Base-by-base conservation (phyloP, 371 early-diverging fungal genomes). In the Haplosporangium sp. region DNA sequence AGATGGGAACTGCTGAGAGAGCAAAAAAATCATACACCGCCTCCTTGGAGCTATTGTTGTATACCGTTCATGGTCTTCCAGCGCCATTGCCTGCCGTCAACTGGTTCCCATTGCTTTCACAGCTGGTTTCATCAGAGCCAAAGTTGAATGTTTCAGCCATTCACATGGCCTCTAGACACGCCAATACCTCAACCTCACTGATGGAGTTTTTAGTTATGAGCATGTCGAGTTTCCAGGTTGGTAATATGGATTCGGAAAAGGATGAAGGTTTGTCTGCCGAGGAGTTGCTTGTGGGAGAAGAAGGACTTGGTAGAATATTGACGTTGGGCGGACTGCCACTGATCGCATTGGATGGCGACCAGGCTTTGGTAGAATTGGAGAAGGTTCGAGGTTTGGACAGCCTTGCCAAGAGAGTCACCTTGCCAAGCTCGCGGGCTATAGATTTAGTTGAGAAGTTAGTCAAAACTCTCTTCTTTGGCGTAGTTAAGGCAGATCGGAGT, bases 31-130 rank as follows among this genome's bases (percentile, higher is more conserved):
- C 61, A 4, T 71, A 69, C 42, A 19, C 44, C 2, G 27, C 64
- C 2, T 53, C 72, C 11, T 59, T 68, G n/a, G 75, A 81, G 35
- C 17, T 75, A 42, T 52, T 81, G 11, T 40, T 81, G n/a, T 74
- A 72, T 35, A 72, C 82, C 0, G 66, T 83, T 7, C 69, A 71
- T 10, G 63, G 69, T 39, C 62, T 83, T 17, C 85, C 86, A 0
- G 86, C 88, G 0, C 89, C 90, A 1, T 71, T 90, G 20, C 89
- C 90, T 8, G 84, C 88, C 0, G 90, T 90, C 9, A 89, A 90
- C 52, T 90, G 90, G 90, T 89, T 87, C 65, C 77, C 72, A 0
- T 40, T 88, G 15, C 55, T 89, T 45, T 74, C 68, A 1, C 78
- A 83, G 11, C 38, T 87, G 9, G 73, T 85, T 6, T 72, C 71